Conservation (phyloP, 805 yeast species). For the Teunomyces panamensis region DNA sequence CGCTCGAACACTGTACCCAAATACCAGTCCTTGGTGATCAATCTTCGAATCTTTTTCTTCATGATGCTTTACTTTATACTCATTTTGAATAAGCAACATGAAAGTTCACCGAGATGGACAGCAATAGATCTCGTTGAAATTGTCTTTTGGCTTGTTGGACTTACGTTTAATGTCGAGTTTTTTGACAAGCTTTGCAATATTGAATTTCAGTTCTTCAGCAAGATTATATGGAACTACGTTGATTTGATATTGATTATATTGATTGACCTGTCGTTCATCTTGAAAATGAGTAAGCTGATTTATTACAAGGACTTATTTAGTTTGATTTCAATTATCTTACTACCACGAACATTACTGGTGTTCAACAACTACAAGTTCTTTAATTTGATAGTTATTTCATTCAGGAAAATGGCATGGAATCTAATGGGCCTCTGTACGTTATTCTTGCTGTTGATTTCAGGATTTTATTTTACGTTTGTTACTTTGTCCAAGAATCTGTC, state of each 20-base stretch:
- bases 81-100: constrained; percentile 22
- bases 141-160: constrained; percentile 42
- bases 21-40: constrained; percentile 40
- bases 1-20: constrained; percentile 39
- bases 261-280: constrained; percentile 31
- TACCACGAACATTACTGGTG: constrained; percentile 49
- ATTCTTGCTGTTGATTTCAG: constrained; percentile 48
- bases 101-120: not conserved
- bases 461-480: constrained; percentile 54
- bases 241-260: constrained; percentile 42
- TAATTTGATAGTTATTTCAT: constrained; percentile 49
- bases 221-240: constrained; percentile 53
- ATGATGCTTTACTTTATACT: constrained; percentile 29
- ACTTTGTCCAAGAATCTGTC: constrained; percentile 44
- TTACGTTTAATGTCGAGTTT: constrained; percentile 49
- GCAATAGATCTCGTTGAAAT: constrained; percentile 25
- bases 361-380: constrained; percentile 52
- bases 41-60: constrained; percentile 30
- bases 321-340: constrained; percentile 45
- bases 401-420: constrained; percentile 50
- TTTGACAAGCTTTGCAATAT: constrained; percentile 41
- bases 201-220: constrained; percentile 43
- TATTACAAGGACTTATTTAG: constrained; percentile 35
- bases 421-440: constrained; percentile 47
- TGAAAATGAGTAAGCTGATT: constrained; percentile 14